A percentile compares a stretch with the other conserved stretches of the same genome.
Conservation (phyloP, 2,329 filamentous ascomycete genomes). For the Metarhizium sp. region DNA sequence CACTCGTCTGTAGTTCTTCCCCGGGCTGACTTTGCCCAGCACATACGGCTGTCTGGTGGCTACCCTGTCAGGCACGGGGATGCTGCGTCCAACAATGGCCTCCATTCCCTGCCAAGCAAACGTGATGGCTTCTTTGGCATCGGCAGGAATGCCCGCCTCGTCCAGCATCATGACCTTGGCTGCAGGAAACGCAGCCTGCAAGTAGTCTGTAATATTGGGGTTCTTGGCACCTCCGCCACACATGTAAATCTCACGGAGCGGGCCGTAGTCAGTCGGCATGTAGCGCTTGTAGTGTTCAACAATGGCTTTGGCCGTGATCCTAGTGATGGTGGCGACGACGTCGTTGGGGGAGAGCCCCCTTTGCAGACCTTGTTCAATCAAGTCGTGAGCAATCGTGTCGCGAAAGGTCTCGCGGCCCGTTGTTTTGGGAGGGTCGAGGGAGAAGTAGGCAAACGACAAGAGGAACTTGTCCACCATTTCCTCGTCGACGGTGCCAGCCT, state of each 20-base stretch:
- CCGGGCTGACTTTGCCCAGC: conserved; percentile 44
- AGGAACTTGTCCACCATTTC: conserved; percentile 43
- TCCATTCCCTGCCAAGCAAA: conserved; percentile 55
- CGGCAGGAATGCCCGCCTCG: conserved; percentile 45
- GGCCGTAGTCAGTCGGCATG: conserved; percentile 27
- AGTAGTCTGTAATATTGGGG: conserved; percentile 43
- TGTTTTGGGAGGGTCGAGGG: conserved; percentile 41
- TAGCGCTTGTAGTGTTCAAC: conserved; percentile 39
- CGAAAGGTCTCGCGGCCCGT: conserved; percentile 52
- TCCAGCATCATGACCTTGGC: conserved; percentile 45
- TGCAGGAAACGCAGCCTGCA: conserved; percentile 38
- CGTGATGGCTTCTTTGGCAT: conserved; percentile 44
- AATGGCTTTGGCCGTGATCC: conserved; percentile 50
- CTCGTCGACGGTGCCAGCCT: conserved; percentile 38
- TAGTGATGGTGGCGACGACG: conserved; percentile 47
- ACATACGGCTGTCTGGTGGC: conserved; percentile 42
- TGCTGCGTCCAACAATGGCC: conserved; percentile 43
- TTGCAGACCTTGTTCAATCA: conserved; percentile 37
- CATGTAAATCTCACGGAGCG: conserved; percentile 44
- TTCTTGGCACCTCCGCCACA: conserved; percentile 50
- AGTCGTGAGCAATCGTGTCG: conserved; percentile 41
- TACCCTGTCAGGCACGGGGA: conserved; percentile 42
- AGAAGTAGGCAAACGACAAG: conserved; percentile 36
- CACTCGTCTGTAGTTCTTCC: conserved; percentile 38
- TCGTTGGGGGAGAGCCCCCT: conserved; percentile 38